Conservation (phyloP, 495 filamentous ascomycete genomes). For the Hyaloscypha finlandica region DNA sequence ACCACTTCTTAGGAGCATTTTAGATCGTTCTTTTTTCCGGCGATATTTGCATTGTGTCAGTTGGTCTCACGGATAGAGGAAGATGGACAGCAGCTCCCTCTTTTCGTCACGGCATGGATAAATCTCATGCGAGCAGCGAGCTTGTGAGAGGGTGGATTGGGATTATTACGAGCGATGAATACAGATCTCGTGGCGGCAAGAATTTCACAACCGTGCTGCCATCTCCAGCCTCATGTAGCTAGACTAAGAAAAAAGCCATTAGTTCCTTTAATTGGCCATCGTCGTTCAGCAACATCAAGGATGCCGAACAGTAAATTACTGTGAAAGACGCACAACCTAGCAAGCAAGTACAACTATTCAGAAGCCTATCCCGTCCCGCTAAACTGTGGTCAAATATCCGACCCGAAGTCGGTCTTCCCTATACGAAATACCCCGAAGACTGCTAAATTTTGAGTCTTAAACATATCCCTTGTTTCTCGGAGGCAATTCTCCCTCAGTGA, state of each 20-base stretch:
- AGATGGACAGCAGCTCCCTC: slow-evolving; percentile 20
- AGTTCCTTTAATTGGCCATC: slow-evolving; percentile 11
- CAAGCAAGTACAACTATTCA: neutral
- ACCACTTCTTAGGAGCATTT: slow-evolving; percentile 29
- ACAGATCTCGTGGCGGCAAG: slow-evolving; percentile 19
- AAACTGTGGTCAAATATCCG: too few relatives aligned
- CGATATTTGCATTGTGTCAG: slow-evolving; percentile 33
- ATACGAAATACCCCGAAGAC: too few relatives aligned
- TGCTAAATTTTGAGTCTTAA: too few relatives aligned
- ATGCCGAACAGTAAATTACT: neutral
- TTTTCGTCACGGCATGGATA: slow-evolving; percentile 26
- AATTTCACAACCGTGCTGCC: slow-evolving; percentile 26
- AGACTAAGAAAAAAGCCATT: slow-evolving; percentile 32
- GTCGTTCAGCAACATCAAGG: neutral
- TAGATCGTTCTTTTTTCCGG: slow-evolving; percentile 33
- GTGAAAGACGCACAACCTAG: neutral
- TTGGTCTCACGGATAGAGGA: slow-evolving; percentile 32
- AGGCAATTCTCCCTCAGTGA: too few relatives aligned
- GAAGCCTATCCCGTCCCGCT: neutral
- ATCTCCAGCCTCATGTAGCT: slow-evolving; percentile 28
- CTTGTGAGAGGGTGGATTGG: slow-evolving; percentile 24
- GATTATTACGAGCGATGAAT: slow-evolving; percentile 29
- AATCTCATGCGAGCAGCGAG: slow-evolving; percentile 21
- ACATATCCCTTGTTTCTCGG: too few relatives aligned
- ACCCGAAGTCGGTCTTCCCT: too few relatives aligned